phyloP scores from a whole-genome alignment of 805 yeast genomes.

The Spathaspora sp. region DNA sequence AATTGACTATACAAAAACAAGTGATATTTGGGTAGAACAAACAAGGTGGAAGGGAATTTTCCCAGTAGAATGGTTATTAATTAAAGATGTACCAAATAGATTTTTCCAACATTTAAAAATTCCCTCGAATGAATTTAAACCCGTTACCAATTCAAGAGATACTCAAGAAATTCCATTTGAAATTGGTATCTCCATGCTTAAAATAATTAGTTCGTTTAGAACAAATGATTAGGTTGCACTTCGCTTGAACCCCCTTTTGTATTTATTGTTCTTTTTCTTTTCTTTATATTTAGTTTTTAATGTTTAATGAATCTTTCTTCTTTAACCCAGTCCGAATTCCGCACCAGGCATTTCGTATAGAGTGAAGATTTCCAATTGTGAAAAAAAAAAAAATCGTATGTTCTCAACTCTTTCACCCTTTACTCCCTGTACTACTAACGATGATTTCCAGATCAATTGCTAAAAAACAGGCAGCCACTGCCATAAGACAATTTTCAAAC shows the following conservation, averaged over 20 bases:
- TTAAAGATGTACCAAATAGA: slow-evolving; percentile 50
- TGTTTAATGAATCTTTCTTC: not conserved
- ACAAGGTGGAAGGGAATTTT: slow-evolving; percentile 52
- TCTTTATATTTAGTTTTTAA: not conserved
- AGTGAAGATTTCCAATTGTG: not conserved
- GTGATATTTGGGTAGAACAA: slow-evolving; percentile 45
- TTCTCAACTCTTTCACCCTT: not conserved
- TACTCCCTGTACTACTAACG: not conserved
- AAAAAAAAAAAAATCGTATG: not conserved
- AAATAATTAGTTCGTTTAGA: slow-evolving; percentile 33
- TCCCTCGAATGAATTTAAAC: slow-evolving; percentile 43
- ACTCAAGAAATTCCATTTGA: slow-evolving; percentile 54
- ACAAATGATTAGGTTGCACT: slow-evolving; percentile 5
- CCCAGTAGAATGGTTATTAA: slow-evolving; percentile 49
- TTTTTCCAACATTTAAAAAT: slow-evolving; percentile 43
- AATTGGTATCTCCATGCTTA: slow-evolving; percentile 45
- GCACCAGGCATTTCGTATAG: not conserved
- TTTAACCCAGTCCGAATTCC: not conserved
- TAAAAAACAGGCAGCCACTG: not conserved
- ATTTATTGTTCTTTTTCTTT: not conserved
- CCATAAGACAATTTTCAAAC: not conserved
- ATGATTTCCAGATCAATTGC: not conserved
- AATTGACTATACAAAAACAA: slow-evolving; percentile 32
- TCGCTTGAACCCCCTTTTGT: not conserved
- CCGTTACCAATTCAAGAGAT: slow-evolving; percentile 59